These are phyloP conservation scores for Warburgia ugandensis DNA, from an alignment of 164 flowering plant genomes.

Conservation along the genomic window DNA sequence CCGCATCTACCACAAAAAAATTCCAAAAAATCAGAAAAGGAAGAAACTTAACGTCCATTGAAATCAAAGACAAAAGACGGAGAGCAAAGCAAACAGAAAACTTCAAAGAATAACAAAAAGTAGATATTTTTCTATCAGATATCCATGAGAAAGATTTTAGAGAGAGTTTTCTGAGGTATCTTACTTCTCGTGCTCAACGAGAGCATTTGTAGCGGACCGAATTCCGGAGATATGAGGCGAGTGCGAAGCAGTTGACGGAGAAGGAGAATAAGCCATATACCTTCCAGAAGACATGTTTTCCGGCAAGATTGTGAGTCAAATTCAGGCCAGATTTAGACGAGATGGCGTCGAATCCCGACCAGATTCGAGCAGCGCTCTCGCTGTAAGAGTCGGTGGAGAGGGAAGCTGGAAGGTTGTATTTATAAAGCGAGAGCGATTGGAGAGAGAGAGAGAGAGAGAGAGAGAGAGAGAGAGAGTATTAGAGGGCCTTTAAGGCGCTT, in stretches of 20 bases:
- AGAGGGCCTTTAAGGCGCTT: too few species aligned
- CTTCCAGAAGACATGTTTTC: slow-evolving; percentile 60
- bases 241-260: slow-evolving; percentile 76
- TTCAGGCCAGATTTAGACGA: slow-evolving; percentile 18
- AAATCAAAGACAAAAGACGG: not conserved
- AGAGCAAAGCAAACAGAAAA: not conserved
- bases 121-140: not conserved
- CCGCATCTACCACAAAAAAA: too few species aligned
- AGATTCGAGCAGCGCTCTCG: not conserved
- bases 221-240: slow-evolving; percentile 74
- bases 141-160: not conserved
- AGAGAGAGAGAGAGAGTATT: not conserved
- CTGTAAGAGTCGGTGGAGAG: slow-evolving; percentile 26
- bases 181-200: slow-evolving; percentile 86
- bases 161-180: not conserved
- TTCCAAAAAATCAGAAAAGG: too few species aligned
- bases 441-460: not conserved
- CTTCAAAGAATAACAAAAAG: not conserved
- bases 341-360: slow-evolving; percentile 2
- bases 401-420: not conserved
- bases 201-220: slow-evolving; percentile 54
- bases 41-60: not conserved
- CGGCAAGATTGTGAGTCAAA: slow-evolving; percentile 20
- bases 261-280: slow-evolving; percentile 91
- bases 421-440: slow-evolving; percentile 7